A percentile compares a stretch with the other conserved stretches of the same genome.
phyloP scores from a whole-genome alignment of 768 basidiomycete genomes.

The Auriscalpium orientale region DNA sequence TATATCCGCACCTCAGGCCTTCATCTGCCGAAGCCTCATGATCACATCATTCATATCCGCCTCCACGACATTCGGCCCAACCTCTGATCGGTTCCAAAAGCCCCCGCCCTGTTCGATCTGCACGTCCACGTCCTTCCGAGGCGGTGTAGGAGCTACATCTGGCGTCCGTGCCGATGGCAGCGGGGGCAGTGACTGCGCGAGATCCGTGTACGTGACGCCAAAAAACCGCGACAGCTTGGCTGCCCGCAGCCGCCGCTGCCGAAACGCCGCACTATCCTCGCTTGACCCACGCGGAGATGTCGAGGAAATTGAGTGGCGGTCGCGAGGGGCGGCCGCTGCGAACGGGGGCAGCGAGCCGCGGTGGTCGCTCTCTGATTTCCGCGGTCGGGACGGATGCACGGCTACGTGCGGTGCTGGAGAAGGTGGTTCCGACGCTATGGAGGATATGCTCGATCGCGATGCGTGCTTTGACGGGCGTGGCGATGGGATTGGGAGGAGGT shows the following conservation, averaged over 20 bases:
- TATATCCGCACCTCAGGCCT: background rate
- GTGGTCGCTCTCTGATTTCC: background rate
- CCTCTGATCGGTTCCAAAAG: conserved; percentile 9
- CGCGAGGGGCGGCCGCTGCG: background rate
- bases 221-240: conserved; percentile 53
- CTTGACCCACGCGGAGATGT: background rate
- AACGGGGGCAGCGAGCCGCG: background rate
- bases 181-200: conserved; percentile 19
- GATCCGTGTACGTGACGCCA: conserved; percentile 42
- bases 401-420: background rate
- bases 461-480: background rate
- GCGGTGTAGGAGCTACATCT: background rate
- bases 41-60: conserved; percentile 15
- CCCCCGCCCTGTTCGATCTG: conserved; percentile 7
- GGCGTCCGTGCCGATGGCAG: background rate
- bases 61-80: background rate
- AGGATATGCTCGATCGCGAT: conserved; percentile 7
- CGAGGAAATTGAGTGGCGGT: background rate
- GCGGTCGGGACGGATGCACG: background rate
- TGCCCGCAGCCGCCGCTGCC: conserved; percentile 35
- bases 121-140: conserved; percentile 3
- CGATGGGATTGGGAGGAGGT: background rate
- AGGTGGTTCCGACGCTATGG: conserved; percentile 2
- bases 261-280: conserved; percentile 13
- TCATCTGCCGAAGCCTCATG: conserved; percentile 15